Conservation (phyloP, 2,329 filamentous ascomycete genomes). For the Trichoderma breve region DNA sequence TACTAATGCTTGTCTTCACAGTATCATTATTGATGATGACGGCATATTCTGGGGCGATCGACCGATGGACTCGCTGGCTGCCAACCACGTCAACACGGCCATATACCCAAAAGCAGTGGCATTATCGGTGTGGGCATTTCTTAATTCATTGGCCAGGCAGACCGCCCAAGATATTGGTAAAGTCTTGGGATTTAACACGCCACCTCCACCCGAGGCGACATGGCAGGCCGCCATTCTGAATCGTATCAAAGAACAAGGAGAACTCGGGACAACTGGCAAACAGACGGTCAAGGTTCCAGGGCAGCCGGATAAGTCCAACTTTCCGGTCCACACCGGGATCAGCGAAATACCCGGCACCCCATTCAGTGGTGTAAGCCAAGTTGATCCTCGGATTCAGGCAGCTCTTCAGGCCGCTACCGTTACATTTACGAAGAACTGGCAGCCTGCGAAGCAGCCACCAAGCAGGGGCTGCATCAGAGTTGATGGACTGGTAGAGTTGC, state of each 20-base stretch:
- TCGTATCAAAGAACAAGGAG: constrained; percentile 29
- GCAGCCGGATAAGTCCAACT: constrained; percentile 28
- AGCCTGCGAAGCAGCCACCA: constrained; percentile 41
- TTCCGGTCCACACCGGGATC: constrained; percentile 27
- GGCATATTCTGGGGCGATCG: constrained; percentile 47
- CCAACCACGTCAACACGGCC: constrained; percentile 45
- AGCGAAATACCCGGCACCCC: constrained; percentile 30
- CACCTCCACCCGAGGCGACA: constrained; percentile 28
- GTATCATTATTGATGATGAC: constrained; percentile 51
- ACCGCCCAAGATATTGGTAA: constrained; percentile 44
- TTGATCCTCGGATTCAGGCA: constrained; percentile 36
- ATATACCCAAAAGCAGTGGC: constrained; percentile 55
- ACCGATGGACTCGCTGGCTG: constrained; percentile 48
- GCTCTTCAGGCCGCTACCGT: constrained; percentile 35
- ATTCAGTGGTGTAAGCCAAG: constrained; percentile 31
- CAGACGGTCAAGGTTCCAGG: constrained; percentile 27
- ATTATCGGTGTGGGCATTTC: constrained; percentile 51
- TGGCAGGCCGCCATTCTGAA: constrained; percentile 35
- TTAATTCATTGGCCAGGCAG: constrained; percentile 46
- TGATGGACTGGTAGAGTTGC: constrained; percentile 54
- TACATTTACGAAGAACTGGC: constrained; percentile 48
- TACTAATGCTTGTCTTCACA: constrained; percentile 32
- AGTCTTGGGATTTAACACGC: constrained; percentile 43
- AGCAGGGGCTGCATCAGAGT: constrained; percentile 52
- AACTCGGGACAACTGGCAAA: constrained; percentile 25